Evolutionary conservation across 176 grass and related monocot genomes (phyloP).

Genomic region (Lolium rigidum): DNA sequence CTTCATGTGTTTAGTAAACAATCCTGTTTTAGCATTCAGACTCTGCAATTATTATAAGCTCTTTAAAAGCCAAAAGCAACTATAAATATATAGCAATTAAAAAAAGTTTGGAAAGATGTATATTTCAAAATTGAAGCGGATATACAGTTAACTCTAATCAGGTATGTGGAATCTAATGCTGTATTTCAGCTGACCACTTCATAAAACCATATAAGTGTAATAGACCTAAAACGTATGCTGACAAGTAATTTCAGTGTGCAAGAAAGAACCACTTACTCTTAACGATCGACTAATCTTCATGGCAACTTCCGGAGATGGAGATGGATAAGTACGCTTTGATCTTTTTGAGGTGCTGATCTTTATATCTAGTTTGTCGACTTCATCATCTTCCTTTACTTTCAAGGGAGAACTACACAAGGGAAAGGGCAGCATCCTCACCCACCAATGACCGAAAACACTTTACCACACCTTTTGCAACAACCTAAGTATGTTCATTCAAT

Average conservation of each 20-base stretch:
- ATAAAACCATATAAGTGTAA: not conserved
- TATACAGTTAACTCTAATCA: conserved; percentile 9
- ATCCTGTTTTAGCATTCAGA: conserved; percentile 99
- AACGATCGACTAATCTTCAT: conserved; percentile 90
- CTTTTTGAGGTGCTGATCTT: conserved; percentile 64
- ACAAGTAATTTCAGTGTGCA: conserved; percentile 15
- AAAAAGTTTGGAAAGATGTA: not conserved
- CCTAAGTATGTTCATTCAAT: not conserved
- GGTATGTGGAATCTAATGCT: not conserved
- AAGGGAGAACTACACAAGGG: conserved; percentile 73
- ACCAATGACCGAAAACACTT: not conserved
- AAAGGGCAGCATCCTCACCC: not conserved
- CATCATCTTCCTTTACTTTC: conserved; percentile 94
- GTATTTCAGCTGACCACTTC: not conserved
- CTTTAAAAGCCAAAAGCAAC: conserved; percentile 52
- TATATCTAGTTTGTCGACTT: conserved; percentile 93
- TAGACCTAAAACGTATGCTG: not conserved
- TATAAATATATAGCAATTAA: not conserved
- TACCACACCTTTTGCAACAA: conserved; percentile 5
- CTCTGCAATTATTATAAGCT: conserved; percentile 81
- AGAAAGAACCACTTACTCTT: conserved; percentile 55
- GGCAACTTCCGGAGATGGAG: conserved; percentile 85
- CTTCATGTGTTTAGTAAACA: conserved; percentile 95
- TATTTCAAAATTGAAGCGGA: not conserved
- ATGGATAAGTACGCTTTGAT: conserved; percentile 72